Evolutionary conservation across 352 stramenopile genomes (phyloP).

Genomic region (Pythium dissotocum): DNA sequence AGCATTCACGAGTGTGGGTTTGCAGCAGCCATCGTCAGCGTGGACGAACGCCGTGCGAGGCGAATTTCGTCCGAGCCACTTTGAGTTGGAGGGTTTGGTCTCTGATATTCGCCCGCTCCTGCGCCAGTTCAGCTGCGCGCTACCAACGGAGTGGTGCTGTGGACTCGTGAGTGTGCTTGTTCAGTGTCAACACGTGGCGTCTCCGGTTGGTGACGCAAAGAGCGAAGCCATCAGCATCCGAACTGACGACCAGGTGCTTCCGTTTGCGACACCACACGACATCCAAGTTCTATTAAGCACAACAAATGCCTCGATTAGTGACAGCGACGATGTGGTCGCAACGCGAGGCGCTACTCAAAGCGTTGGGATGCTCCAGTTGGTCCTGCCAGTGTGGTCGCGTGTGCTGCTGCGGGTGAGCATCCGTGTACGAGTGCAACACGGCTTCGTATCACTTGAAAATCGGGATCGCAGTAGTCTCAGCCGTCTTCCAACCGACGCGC

Average conservation of each 20-base stretch:
- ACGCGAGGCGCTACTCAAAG: not conserved
- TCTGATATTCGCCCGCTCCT: slow-evolving; percentile 6
- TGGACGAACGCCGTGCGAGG: slow-evolving; percentile 4
- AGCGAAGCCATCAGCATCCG: not conserved
- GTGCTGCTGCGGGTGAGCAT: slow-evolving; percentile 6
- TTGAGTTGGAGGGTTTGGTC: slow-evolving; percentile 6
- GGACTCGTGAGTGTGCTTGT: slow-evolving; percentile 5
- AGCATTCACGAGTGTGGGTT: not conserved
- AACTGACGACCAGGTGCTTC: slow-evolving; percentile 7
- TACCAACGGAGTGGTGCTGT: slow-evolving; percentile 9
- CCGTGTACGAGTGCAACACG: not conserved
- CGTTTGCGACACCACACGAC: not conserved
- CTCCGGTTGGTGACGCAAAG: not conserved
- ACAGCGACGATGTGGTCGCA: not conserved
- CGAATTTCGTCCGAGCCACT: not conserved
- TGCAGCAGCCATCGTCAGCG: not conserved
- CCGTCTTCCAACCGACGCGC: not conserved
- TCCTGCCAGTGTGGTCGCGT: not conserved
- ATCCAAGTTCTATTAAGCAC: not conserved
- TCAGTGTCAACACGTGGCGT: not conserved
- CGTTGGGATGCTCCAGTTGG: not conserved
- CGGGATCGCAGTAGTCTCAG: not conserved
- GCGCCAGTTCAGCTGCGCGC: slow-evolving; percentile 5
- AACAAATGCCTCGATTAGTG: not conserved
- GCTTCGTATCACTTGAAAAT: not conserved